Conservation (phyloP, 1,139 yeast genomes). For the Yamadazyma triangularis region DNA sequence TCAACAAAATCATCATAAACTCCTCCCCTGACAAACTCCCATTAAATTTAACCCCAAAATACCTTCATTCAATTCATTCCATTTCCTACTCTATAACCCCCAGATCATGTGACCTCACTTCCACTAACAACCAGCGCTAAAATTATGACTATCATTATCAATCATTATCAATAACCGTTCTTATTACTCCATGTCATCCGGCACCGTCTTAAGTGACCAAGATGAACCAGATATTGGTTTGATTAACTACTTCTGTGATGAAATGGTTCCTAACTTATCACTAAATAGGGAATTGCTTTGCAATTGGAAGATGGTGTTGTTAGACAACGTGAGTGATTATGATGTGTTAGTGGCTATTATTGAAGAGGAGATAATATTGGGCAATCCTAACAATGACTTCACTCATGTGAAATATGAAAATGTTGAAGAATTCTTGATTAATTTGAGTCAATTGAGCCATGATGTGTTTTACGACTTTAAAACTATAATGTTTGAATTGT, state of each 20-base stretch:
- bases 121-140: no score
- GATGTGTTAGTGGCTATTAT: slow-evolving; percentile 17
- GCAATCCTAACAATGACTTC: slow-evolving; percentile 10
- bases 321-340: slow-evolving; percentile 18
- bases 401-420: slow-evolving; percentile 4
- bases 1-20: no score
- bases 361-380: slow-evolving; percentile 20
- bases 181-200: background rate
- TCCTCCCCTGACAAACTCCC: no score
- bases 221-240: slow-evolving; percentile 8
- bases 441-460: slow-evolving; percentile 18
- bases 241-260: slow-evolving; percentile 19
- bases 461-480: slow-evolving; percentile 27
- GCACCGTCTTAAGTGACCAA: background rate
- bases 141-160: no score
- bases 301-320: slow-evolving; percentile 38
- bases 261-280: slow-evolving; percentile 20
- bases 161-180: no score
- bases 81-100: no score
- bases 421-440: slow-evolving; percentile 13
- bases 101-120: no score
- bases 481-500: slow-evolving; percentile 25
- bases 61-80: no score
- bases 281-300: slow-evolving; percentile 24
- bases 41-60: no score